A percentile compares a stretch with the other conserved stretches of the same genome.
phyloP scores from a whole-genome alignment of 352 stramenopile species.

The Phytophthora cryptogea region DNA sequence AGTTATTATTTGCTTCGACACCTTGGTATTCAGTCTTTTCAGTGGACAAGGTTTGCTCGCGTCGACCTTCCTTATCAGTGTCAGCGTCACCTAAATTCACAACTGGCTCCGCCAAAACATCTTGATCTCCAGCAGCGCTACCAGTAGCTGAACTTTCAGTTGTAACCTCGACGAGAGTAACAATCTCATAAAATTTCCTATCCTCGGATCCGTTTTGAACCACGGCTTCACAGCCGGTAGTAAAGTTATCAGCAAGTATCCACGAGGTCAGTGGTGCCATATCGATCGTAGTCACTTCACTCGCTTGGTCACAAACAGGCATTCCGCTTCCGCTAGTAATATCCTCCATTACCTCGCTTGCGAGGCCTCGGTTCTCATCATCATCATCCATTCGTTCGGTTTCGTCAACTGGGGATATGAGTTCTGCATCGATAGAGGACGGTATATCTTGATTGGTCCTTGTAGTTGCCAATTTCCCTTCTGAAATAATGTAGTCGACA shows the following conservation, averaged over 20 bases:
- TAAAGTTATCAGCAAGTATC: neutral
- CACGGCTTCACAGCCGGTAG: neutral
- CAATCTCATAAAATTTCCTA: neutral
- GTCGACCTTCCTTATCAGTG: neutral
- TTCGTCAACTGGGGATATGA: neutral
- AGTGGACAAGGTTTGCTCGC: neutral
- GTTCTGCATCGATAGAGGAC: neutral
- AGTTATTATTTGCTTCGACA: neutral
- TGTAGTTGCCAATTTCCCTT: constrained; percentile 6
- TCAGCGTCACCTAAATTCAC: neutral
- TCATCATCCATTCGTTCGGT: neutral
- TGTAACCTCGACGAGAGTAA: neutral
- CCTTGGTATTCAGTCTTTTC: neutral
- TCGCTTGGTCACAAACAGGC: neutral
- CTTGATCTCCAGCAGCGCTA: neutral
- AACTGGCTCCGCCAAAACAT: neutral
- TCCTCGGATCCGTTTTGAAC: neutral
- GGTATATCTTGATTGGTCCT: neutral
- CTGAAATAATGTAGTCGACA: constrained; percentile 8
- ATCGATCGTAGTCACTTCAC: neutral
- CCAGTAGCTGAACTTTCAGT: neutral
- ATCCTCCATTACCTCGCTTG: neutral
- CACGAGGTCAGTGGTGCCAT: neutral
- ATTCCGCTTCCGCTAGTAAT: neutral
- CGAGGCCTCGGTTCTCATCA: neutral